Conservation (phyloP, 1,284 basidiomycete genomes). For the Coniferiporia sulphurascens region DNA sequence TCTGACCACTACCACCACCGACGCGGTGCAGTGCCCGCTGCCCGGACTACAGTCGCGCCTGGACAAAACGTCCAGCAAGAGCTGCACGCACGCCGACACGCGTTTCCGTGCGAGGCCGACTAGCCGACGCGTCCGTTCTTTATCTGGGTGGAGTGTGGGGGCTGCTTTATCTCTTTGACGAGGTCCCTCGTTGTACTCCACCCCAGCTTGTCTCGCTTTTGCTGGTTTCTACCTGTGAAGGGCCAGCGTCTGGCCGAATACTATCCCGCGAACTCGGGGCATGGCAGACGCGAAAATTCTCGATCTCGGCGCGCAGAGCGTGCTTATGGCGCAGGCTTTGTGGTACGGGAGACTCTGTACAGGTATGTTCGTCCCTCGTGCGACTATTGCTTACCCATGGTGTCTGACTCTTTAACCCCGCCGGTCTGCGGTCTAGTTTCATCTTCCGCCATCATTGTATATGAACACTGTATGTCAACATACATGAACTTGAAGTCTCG, state of each 20-base stretch:
- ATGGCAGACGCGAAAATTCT: background rate
- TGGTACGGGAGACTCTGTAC: slow-evolving; percentile 14
- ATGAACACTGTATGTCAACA: slow-evolving; percentile 8
- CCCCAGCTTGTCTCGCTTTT: too few species aligned
- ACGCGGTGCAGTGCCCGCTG: background rate
- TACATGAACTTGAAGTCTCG: background rate
- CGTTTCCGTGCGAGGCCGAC: too few species aligned
- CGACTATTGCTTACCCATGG: background rate
- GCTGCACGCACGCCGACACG: too few species aligned
- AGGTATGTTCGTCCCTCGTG: background rate
- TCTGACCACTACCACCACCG: background rate
- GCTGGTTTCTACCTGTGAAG: background rate
- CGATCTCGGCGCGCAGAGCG: background rate
- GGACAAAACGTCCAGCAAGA: too few species aligned
- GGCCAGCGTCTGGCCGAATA: background rate
- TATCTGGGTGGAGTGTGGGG: too few species aligned
- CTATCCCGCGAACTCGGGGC: background rate
- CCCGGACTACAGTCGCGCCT: too few species aligned
- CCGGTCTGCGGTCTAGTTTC: background rate
- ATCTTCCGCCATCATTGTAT: slow-evolving; percentile 11
- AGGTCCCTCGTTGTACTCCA: too few species aligned
- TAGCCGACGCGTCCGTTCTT: too few species aligned
- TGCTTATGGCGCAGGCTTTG: slow-evolving; percentile 4
- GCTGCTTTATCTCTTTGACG: too few species aligned
- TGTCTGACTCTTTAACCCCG: background rate